Evolutionary conservation across 495 filamentous ascomycete genomes (phyloP).

Genomic region (Terfezia claveryi): DNA sequence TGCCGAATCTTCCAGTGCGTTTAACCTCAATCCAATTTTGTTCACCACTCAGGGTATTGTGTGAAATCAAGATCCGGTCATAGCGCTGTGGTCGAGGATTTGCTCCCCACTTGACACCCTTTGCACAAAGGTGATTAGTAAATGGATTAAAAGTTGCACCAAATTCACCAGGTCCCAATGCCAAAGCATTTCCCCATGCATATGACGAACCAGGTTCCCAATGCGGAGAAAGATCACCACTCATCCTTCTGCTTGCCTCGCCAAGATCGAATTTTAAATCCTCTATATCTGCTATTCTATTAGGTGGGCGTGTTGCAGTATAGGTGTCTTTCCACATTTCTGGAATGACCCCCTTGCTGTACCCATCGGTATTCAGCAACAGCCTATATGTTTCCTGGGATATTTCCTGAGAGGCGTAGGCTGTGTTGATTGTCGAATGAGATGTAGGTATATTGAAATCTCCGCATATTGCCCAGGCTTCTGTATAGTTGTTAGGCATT

Average conservation of each 20-base stretch:
- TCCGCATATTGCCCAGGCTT: constrained; percentile 32
- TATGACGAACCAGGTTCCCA: not conserved
- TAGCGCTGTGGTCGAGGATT: constrained; percentile 34
- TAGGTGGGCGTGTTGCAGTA: not conserved
- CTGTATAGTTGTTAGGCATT: constrained; percentile 10
- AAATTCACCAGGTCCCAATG: constrained; percentile 27
- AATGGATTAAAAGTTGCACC: constrained; percentile 35
- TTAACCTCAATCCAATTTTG: constrained; percentile 26
- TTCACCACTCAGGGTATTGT: constrained; percentile 23
- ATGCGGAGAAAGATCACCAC: not conserved
- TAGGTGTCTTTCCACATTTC: constrained; percentile 23
- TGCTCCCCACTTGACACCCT: constrained; percentile 21
- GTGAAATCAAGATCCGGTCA: constrained; percentile 31
- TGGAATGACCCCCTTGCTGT: not conserved
- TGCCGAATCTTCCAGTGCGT: constrained; percentile 1
- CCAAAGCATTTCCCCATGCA: not conserved
- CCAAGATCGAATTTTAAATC: not conserved
- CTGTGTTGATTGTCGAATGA: not conserved
- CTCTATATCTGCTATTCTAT: not conserved
- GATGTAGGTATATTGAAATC: constrained; percentile 38
- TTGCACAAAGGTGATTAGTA: constrained; percentile 28
- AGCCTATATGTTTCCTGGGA: constrained; percentile 21
- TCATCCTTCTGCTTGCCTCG: not conserved
- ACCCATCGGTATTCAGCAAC: constrained; percentile 20
- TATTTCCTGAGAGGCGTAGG: not conserved